Evolutionary conservation across 345 rosid species (phyloP), one percentile per base, ranked within the genome.

Genomic region (Lenwebbia sp.): DNA sequence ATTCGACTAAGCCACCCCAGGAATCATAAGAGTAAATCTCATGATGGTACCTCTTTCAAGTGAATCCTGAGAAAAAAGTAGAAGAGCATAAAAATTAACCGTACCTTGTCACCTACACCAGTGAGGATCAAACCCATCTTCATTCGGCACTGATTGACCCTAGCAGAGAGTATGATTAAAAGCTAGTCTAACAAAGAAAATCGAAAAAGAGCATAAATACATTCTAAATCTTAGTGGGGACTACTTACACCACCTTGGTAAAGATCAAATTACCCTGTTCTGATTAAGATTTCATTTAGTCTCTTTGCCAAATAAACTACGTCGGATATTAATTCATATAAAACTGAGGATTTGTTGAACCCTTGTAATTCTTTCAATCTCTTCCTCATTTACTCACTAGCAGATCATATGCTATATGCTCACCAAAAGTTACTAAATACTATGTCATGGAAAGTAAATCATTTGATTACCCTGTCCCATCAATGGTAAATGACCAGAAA

Each of bases 41-140:
- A 22, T 37, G 54, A 52, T 15, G 60, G 84, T 51, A 51, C 44
- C 47, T 70, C 81, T 70, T 37, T 37, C 47, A 70, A 22, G 81
- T 13, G 4, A 83, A 53, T 19, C 60, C 33, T 1, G 9, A 28
- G 33, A 58, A 86, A 13, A 51, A 53, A 74, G 54, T 41, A 51
- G 55, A 28, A 23, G 23, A 17, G n/a, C 47, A 82, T 19, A n/a
- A 49, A 52, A 85, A 52, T 54, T 62, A 23, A 85, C 17, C 87
- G 84, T 89, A 96, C 98, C 99, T 92, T 94, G 88, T 97, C 98
- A 88, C 98, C 98, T 1, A 94, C 98, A 92, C 99, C 99, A 81
- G 98, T 94, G 84, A 97, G 95, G 86, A 96, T 87, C 91, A 91
- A 91, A 83, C 97, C 96, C 88, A 91, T 92, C 92, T 92, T 96